Evolutionary conservation across 176 grass and related monocot genomes (phyloP).

Genomic region (Neostapfia colusana): DNA sequence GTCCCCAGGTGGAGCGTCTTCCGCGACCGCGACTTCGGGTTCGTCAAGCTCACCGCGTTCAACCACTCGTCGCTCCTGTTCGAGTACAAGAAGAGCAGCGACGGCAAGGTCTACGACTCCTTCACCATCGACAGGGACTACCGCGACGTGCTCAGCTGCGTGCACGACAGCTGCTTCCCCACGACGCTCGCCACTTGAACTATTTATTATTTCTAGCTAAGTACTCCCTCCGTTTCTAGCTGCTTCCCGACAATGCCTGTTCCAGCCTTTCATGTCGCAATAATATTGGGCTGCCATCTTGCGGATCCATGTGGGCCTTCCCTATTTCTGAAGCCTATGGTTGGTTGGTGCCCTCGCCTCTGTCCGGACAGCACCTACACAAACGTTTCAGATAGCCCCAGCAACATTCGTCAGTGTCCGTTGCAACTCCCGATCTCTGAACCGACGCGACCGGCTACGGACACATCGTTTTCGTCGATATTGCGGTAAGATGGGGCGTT

Average conservation of each 20-base stretch:
- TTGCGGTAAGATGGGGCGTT: constrained; percentile 13
- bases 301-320: too few relatives aligned
- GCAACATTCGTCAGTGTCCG: not conserved
- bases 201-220: not conserved
- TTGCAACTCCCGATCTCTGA: not conserved
- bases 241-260: too few relatives aligned
- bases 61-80: constrained; percentile 90
- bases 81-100: constrained; percentile 84
- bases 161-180: constrained; percentile 69
- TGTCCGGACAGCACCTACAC: too few relatives aligned
- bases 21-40: constrained; percentile 58
- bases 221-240: too few relatives aligned
- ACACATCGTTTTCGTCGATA: not conserved
- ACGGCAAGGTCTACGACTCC: constrained; percentile 56
- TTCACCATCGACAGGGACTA: constrained; percentile 78
- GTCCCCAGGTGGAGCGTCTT: constrained; percentile 77
- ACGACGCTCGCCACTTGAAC: constrained; percentile 64
- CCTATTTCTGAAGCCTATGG: too few relatives aligned
- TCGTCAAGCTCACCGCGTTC: constrained; percentile 86
- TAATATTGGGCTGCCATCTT: too few relatives aligned
- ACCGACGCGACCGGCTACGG: not conserved
- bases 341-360: too few relatives aligned
- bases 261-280: too few relatives aligned
- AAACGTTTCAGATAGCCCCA: not conserved
- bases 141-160: constrained; percentile 71